These are phyloP conservation scores for Aspergillus calidoustus DNA, from an alignment of 2,329 filamentous ascomycete genomes.

Conservation along the genomic window DNA sequence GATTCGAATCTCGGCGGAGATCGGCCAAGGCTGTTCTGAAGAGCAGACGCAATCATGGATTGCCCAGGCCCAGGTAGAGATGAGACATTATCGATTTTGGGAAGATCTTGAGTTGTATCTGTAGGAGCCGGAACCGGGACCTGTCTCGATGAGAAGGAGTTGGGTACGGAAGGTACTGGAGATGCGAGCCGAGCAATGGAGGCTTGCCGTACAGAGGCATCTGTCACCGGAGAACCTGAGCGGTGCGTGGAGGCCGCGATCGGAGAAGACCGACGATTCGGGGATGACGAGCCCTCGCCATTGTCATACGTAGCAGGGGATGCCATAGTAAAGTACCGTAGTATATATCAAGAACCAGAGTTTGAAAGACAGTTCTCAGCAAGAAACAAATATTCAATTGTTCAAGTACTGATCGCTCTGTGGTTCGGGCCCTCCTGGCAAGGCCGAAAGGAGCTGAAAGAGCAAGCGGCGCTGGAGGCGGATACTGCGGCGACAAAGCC, in stretches of 20 bases:
- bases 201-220: slow-evolving; percentile 53
- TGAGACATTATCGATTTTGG: slow-evolving; percentile 62
- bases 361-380: background rate
- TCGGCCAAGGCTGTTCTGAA: slow-evolving; percentile 72
- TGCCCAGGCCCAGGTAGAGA: slow-evolving; percentile 76
- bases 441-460: background rate
- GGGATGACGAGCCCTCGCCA: slow-evolving; percentile 42
- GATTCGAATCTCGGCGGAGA: slow-evolving; percentile 48
- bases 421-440: background rate
- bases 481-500: background rate
- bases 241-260: slow-evolving; percentile 38
- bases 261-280: slow-evolving; percentile 36
- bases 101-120: slow-evolving; percentile 63
- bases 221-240: slow-evolving; percentile 44
- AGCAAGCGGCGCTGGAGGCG: background rate
- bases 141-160: slow-evolving; percentile 45
- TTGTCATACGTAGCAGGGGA: slow-evolving; percentile 39
- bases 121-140: slow-evolving; percentile 48
- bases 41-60: slow-evolving; percentile 85
- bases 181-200: slow-evolving; percentile 61
- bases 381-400: background rate
- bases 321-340: slow-evolving; percentile 19
- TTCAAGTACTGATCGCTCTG: background rate
- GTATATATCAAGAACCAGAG: background rate
- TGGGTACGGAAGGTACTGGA: slow-evolving; percentile 55